These are phyloP conservation scores for Suillus spraguei DNA, from an alignment of 768 basidiomycete genomes.

Conservation along the genomic window DNA sequence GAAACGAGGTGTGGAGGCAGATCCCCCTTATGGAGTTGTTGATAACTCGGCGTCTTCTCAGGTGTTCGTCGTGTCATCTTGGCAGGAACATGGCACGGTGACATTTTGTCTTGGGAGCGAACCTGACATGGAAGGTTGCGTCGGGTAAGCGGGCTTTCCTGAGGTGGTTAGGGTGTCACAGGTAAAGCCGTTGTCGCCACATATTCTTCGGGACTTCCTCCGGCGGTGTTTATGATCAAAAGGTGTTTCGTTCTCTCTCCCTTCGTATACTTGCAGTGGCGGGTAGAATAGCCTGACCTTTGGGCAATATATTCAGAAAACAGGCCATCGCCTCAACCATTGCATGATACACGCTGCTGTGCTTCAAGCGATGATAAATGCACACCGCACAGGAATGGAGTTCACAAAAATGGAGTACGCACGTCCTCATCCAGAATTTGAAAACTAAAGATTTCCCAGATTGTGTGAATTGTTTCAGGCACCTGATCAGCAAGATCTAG, in stretches of 20 bases:
- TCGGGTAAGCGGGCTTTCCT: conserved; percentile 15
- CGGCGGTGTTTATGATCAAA: conserved; percentile 2
- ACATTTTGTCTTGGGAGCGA: conserved; percentile 1
- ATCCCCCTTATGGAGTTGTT: background rate
- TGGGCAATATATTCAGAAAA: background rate
- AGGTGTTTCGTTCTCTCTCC: background rate
- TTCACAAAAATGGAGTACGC: too few relatives aligned
- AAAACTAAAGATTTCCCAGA: background rate
- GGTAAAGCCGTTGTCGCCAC: too few relatives aligned
- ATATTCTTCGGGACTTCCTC: conserved; percentile 2
- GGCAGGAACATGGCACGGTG: conserved; percentile 27
- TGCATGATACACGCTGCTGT: background rate
- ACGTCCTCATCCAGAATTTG: background rate
- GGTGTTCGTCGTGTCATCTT: conserved; percentile 24
- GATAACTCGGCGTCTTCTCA: background rate
- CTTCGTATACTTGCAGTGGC: background rate
- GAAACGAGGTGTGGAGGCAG: background rate
- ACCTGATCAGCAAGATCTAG: background rate
- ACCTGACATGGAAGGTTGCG: conserved; percentile 7
- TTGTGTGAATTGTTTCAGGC: background rate
- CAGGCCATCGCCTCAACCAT: background rate
- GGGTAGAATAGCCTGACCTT: background rate
- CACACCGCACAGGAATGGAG: background rate
- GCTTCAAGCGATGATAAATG: background rate
- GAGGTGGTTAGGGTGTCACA: background rate